Percentiles rank a stretch among this genome's conserved stretches.
phyloP scores from a whole-genome alignment of 306 rosid species.

The Casuarina equisetifolia region DNA sequence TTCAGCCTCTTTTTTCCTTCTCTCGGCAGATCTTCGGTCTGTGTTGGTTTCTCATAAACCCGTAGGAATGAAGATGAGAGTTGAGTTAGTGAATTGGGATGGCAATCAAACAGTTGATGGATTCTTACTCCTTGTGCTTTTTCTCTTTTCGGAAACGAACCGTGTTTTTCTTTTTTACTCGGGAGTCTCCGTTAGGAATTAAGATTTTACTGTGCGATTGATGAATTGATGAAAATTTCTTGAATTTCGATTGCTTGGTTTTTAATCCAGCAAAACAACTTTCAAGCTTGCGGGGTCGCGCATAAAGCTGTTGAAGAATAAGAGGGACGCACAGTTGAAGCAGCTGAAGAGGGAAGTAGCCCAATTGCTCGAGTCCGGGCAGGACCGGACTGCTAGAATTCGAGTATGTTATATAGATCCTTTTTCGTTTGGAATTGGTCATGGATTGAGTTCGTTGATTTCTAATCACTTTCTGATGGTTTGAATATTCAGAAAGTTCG shows the following conservation, averaged over 20 bases:
- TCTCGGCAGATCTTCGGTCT: neutral
- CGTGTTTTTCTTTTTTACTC: neutral
- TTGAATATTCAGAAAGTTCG: neutral
- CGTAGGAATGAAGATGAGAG: neutral
- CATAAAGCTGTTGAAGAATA: conserved; percentile 82
- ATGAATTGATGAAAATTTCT: neutral
- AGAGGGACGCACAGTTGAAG: conserved; percentile 68
- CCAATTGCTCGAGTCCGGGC: conserved; percentile 74
- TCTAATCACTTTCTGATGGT: neutral
- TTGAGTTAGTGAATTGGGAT: neutral
- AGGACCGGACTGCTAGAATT: conserved; percentile 80
- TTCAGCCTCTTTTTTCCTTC: neutral
- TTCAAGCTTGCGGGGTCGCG: conserved; percentile 82
- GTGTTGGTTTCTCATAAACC: neutral
- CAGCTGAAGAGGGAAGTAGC: conserved; percentile 80
- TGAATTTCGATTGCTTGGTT: conserved; percentile 16
- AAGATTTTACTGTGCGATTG: conserved; percentile 23
- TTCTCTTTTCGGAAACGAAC: neutral
- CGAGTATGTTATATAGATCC: conserved; percentile 43
- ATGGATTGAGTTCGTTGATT: neutral
- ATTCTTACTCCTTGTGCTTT: neutral
- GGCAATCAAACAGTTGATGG: neutral
- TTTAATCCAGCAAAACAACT: conserved; percentile 75
- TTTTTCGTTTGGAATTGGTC: neutral
- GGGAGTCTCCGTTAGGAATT: neutral